Base-by-base conservation (phyloP, 176 grass and related monocot genomes). In the Phragmites australis region DNA sequence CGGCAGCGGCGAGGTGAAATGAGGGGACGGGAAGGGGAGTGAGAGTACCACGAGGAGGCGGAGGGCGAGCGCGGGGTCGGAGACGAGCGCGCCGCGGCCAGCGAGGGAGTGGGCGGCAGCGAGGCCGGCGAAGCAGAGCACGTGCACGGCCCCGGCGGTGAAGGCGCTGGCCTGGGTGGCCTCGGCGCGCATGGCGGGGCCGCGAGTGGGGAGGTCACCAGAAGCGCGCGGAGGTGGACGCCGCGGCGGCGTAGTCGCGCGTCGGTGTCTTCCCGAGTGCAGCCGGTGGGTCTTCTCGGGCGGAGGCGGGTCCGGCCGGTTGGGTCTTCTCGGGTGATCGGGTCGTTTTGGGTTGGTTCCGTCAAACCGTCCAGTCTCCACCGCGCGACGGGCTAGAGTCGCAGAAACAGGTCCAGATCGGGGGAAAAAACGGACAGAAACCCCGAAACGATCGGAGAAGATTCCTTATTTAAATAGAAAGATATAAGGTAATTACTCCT, bases 31-130 rank as follows among this genome's bases (percentile, higher is more conserved):
- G 74, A 13, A 19, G 21, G 14, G 17, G 22, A 34, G 16, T 14
- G 22, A n/a, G 22, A 31, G 2, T 83, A 99, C 96, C 63, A 90
- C 82, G 70, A 95, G 86, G 78, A 93, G 75, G 18, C 86, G 81
- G 49, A 99, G 92, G 16, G 92, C 68, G 51, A 19, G 75, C 25
- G 82, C 78, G 13, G 92, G 90, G 53, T 91, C 19, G 69, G 90
- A 72, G 59, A 94, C 48, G 70, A 97, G 90, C 10, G 22, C 72
- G 77, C 77, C 60, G 26, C 42, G 29, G 67, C 77, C 77, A 7
- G 88, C 61, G 26, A 90, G 40, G 16, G 3, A 78, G 59, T 77
- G 78, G 19, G 84, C 96, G 1, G 65, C 66, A 5, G 37, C 82
- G 27, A 99, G 78, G 23, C 82, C 92, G 1, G 61, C 62, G 37